Evolutionary conservation across 2,329 filamentous ascomycete genomes (phyloP).

Genomic region (Trichoderma gracile): DNA sequence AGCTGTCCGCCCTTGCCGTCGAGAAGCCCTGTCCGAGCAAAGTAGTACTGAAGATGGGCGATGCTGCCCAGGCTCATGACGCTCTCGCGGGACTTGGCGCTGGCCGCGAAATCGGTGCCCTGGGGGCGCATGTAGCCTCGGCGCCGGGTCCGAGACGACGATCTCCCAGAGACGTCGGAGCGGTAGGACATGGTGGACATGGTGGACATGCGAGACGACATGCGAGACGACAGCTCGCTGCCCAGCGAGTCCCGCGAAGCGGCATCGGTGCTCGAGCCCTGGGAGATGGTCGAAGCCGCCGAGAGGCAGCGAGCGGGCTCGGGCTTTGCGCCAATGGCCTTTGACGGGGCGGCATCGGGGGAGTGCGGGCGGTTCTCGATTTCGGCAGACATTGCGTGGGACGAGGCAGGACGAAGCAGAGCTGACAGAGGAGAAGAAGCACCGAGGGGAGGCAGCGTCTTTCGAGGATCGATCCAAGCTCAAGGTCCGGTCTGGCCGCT

Average conservation of each 20-base stretch:
- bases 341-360: conserved; percentile 62
- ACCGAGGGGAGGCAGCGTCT: neutral
- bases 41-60: conserved; percentile 96
- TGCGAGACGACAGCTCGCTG: conserved; percentile 56
- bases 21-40: conserved; percentile 87
- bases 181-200: conserved; percentile 61
- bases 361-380: conserved; percentile 46
- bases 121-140: conserved; percentile 87
- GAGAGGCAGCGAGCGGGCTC: conserved; percentile 66
- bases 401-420: neutral
- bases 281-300: conserved; percentile 59
- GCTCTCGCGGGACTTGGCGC: conserved; percentile 85
- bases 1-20: conserved; percentile 91
- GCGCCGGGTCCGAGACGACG: conserved; percentile 52
- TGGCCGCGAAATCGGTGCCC: conserved; percentile 85
- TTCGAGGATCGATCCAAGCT: neutral
- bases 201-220: conserved; percentile 65
- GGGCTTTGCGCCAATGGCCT: conserved; percentile 60
- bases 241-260: conserved; percentile 56
- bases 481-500: neutral
- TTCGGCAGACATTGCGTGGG: conserved; percentile 38
- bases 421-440: neutral
- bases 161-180: conserved; percentile 48
- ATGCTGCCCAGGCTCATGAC: conserved; percentile 97
- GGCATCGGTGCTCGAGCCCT: conserved; percentile 54